Base-by-base conservation (phyloP, 1,284 basidiomycete species). In the Tilletia horrida region DNA sequence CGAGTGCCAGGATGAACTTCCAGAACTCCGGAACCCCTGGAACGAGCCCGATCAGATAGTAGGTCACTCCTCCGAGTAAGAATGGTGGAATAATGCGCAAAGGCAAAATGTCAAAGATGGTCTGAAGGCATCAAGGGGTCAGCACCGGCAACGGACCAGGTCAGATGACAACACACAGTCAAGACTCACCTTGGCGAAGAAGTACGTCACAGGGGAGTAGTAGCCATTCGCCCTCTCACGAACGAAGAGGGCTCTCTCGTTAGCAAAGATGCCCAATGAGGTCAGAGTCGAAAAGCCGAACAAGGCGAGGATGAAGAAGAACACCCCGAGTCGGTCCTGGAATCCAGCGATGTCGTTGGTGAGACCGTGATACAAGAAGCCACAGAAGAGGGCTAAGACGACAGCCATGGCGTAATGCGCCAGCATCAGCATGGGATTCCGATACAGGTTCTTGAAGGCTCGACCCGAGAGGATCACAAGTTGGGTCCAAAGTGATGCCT, bases 151-250 rank as follows among this genome's bases (percentile, higher is more conserved):
- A n/a, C n/a, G 6, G 21, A 21, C 14, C 18, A 57, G 8, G 11
- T 18, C 23, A 57, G n/a, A 40, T 4, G 6, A 40, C 35, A 40
- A 43, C 3, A 62, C 11, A 14, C n/a, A 40, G 21, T 44, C n/a
- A 13, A 27, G 27, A 59, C 52, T 44, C 70, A 86, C 90, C 86
- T 97, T 97, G 69, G 93, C 92, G 0, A 91, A 85, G 83, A 98
- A 97, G 85, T 97, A 98, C 2, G 93, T 94, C 77, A 93, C 88
- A 0, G 95, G 90, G 0, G 91, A 90, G 82, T 98, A 97, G 83
- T 98, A 98, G 3, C 94, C 93, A 75, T 98, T 98, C 0, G 94
- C 89, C 72, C 93, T 92, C 83, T 98, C 95, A 25, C 95, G 88
- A 87, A 97, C 96, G 84, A 97, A 98, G 50, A 97, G 83, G 70